Evolutionary conservation across 345 rosid species (phyloP), one percentile per base, ranked within the genome.

Genomic region (Salix arbutifolia): DNA sequence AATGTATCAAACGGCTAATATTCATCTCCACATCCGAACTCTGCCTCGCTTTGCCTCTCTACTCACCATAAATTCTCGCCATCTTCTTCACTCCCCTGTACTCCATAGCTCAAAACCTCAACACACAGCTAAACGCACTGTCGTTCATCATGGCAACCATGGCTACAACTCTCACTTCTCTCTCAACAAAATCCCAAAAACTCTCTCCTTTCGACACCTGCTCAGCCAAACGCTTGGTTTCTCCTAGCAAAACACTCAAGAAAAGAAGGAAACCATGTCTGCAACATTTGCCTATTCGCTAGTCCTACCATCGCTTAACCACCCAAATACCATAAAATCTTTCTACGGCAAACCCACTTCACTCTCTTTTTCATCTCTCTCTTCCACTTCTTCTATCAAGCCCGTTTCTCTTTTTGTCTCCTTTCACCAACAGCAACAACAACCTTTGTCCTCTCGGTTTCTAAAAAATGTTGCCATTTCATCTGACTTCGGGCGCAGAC

Each of bases 271-370:
- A 82, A 83, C 87, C 83, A 93, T 93, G 96, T 81, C 97, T 77
- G 82, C 84, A 0, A 19, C 89, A 53, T 83, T 90, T 35, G 90
- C 96, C 74, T 84, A 93, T 3, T 90, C 94, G 10, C 91, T 90
- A 0, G 74, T 87, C 40, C 91, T 91, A 67, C 92, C 93, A 13
- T 76, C 89, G 61, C 83, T 91, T 71, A 85, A 85, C 72, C 86
- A 85, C 74, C 87, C 91, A 66, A 87, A 84, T 56, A 68, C 89
- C 79, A 77, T 86, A 9, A 19, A 42, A 50, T 83, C 87, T 53
- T 72, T 83, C 67, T 70, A 71, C 1, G 42, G 37, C 14, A 87
- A 76, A 69, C 84, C 91, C 40, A 53, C 82, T 74, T 77, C 87
- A 1, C 37, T 82, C 19, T 85, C 86, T 26, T 64, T 86, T 70